Conservation (phyloP, 495 filamentous ascomycete genomes). For the Choiromyces venosus region DNA sequence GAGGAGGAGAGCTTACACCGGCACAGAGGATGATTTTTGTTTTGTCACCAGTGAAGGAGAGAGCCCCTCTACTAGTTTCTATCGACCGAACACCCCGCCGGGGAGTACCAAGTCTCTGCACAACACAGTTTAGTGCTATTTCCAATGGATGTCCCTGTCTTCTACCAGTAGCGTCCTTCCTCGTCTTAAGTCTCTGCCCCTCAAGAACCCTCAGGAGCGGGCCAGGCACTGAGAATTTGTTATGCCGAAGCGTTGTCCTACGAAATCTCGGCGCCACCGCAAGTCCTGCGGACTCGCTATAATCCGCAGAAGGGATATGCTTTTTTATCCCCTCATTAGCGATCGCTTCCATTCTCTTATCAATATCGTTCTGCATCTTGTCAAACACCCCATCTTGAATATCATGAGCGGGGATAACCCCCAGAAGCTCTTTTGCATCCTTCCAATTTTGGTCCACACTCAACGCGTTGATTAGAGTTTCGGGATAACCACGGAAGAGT, state of each 20-base stretch:
- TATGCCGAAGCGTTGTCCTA: neutral
- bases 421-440: neutral
- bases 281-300: constrained; percentile 4
- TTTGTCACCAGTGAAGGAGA: constrained; percentile 4
- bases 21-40: constrained; percentile 17
- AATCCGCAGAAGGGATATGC: neutral
- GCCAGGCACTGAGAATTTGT: constrained; percentile 10
- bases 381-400: constrained; percentile 3
- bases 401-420: constrained; percentile 2
- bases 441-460: neutral
- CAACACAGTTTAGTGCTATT: neutral
- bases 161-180: too few relatives aligned
- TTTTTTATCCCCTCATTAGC: too few relatives aligned
- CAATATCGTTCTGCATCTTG: constrained; percentile 3
- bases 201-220: constrained; percentile 3
- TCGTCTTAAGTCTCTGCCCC: neutral
- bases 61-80: constrained; percentile 9
- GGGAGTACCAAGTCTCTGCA: neutral
- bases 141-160: constrained; percentile 1
- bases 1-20: constrained; percentile 8
- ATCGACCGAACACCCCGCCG: constrained; percentile 1
- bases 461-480: neutral
- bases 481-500: neutral
- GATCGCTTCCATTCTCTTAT: neutral
- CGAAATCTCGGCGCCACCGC: neutral